Evolutionary conservation across 768 basidiomycete genomes (phyloP).

Genomic region (Amylocystis lapponica): DNA sequence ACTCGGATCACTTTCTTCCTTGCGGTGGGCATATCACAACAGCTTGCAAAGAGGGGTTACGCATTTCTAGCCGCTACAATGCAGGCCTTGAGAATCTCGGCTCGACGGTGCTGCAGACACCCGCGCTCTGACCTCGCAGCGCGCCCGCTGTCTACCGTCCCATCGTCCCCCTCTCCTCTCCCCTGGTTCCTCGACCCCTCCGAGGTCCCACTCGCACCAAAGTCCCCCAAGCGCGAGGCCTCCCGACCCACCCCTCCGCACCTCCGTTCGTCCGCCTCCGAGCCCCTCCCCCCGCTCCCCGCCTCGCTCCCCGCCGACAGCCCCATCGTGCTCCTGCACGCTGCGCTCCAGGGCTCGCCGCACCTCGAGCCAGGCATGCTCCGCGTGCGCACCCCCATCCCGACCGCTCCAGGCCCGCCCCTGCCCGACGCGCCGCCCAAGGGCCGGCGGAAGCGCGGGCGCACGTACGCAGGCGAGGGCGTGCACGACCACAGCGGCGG

Average conservation of each 20-base stretch:
- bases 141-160: conserved; percentile 6
- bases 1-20: too few relatives aligned
- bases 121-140: neutral
- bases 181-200: conserved; percentile 70
- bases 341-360: conserved; percentile 53
- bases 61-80: too few relatives aligned
- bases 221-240: conserved; percentile 1
- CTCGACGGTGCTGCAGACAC: neutral
- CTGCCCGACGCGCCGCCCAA: conserved; percentile 52
- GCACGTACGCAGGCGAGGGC: conserved; percentile 64
- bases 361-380: conserved; percentile 60
- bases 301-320: conserved; percentile 45
- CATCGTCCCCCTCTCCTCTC: conserved; percentile 5
- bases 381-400: conserved; percentile 45
- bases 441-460: conserved; percentile 59
- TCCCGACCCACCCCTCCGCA: conserved; percentile 20
- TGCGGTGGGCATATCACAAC: too few relatives aligned
- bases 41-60: too few relatives aligned
- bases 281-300: conserved; percentile 38
- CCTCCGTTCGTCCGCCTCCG: conserved; percentile 22
- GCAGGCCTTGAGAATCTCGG: neutral
- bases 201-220: conserved; percentile 11
- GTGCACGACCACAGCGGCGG: conserved; percentile 41
- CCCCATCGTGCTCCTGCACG: conserved; percentile 42
- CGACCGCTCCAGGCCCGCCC: conserved; percentile 51